Conservation (phyloP, 23 red algal genomes). For the Gracilaria gracilis region DNA sequence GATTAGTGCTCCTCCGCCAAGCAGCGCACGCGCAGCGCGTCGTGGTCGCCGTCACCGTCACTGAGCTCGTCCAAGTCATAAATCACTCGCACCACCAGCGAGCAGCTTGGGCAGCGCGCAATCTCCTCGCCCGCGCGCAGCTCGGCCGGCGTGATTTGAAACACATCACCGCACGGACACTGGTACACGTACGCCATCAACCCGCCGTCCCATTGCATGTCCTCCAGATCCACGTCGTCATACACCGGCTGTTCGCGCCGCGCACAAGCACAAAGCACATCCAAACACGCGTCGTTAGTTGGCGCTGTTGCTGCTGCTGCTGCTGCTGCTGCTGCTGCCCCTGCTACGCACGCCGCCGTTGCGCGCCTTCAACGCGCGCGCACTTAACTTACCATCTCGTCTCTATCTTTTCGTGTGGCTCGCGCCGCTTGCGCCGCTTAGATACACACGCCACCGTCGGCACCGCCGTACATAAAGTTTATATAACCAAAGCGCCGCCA, state of each 20-base stretch:
- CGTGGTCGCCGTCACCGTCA: background rate
- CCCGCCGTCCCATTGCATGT: conserved; percentile 82
- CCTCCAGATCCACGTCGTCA: conserved; percentile 98
- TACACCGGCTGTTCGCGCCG: conserved; percentile 71
- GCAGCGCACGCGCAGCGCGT: background rate
- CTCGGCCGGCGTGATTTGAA: conserved; percentile 83
- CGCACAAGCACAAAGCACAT: background rate
- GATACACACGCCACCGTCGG: too few species aligned
- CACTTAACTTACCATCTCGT: background rate
- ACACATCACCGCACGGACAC: conserved; percentile 96
- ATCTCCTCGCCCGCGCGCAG: conserved; percentile 88
- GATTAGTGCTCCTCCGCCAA: background rate
- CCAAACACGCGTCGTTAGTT: background rate
- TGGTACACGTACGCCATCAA: conserved; percentile 78
- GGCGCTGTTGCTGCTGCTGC: background rate
- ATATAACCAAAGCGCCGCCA: too few species aligned
- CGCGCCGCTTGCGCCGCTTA: background rate
- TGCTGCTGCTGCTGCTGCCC: too few species aligned
- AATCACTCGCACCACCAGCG: conserved; percentile 86
- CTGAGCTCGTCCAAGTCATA: conserved; percentile 68
- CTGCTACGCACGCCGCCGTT: too few species aligned
- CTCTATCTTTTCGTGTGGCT: too few species aligned
- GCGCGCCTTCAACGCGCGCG: background rate
- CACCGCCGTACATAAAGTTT: too few species aligned
- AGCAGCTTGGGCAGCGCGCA: conserved; percentile 89